phyloP scores from a whole-genome alignment of 495 filamentous ascomycete genomes.

The Hypomontagnella submonticulosa region DNA sequence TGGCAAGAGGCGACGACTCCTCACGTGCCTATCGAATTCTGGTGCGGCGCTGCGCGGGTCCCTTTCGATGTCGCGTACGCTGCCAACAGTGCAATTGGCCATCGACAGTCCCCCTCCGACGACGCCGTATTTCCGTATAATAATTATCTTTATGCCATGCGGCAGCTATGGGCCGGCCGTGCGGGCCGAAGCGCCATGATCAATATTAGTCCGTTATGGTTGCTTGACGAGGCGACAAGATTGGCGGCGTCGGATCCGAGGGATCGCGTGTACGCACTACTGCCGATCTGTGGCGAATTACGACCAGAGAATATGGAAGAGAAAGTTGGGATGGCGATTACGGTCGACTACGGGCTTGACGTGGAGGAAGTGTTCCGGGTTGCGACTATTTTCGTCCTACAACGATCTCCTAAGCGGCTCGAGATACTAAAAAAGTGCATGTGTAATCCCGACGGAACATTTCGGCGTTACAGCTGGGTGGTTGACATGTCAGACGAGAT shows the following conservation, averaged over 20 bases:
- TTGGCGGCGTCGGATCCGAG: conserved; percentile 8
- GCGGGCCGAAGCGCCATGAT: conserved; percentile 9
- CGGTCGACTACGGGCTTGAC: too few relatives aligned
- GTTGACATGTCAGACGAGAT: too few relatives aligned
- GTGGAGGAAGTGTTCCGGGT: too few relatives aligned
- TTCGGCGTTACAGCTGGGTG: too few relatives aligned
- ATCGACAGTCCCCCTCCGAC: too few relatives aligned
- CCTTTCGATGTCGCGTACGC: conserved; percentile 11
- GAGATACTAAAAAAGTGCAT: too few relatives aligned
- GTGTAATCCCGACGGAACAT: too few relatives aligned
- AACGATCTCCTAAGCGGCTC: too few relatives aligned
- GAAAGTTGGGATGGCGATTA: too few relatives aligned
- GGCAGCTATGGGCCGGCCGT: not conserved
- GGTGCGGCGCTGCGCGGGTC: conserved; percentile 14
- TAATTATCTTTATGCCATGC: conserved; percentile 8
- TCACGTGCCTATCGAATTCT: conserved; percentile 7
- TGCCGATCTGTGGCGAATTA: conserved; percentile 4
- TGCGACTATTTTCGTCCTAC: too few relatives aligned
- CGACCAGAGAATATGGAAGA: too few relatives aligned
- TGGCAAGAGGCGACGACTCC: conserved; percentile 26
- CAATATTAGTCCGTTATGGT: conserved; percentile 10
- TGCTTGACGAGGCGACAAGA: conserved; percentile 6
- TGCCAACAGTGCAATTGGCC: conserved; percentile 8
- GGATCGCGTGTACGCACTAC: conserved; percentile 17
- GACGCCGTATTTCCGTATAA: conserved; percentile 6